Conservation (phyloP, 2,329 filamentous ascomycete genomes). For the Arthrobotrys musiformis region DNA sequence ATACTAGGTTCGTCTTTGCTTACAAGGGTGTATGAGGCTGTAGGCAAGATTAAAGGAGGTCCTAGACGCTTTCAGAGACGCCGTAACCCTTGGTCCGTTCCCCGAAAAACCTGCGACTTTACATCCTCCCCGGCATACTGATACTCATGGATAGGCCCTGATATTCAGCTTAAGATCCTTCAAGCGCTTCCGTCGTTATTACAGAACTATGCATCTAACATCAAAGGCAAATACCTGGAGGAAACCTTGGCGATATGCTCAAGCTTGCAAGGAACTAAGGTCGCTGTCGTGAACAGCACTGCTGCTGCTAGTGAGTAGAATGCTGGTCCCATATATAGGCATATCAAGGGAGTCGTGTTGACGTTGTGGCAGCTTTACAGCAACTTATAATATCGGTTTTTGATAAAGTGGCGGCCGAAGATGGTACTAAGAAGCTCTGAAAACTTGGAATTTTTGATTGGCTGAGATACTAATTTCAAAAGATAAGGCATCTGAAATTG, state of each 20-base stretch:
- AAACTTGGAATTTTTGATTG: background rate
- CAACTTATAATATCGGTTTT: constrained; percentile 93
- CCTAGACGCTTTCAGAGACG: constrained; percentile 86
- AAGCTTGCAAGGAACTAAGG: constrained; percentile 88
- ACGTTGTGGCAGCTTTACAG: constrained; percentile 71
- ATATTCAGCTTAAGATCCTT: constrained; percentile 94
- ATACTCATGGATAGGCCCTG: constrained; percentile 68
- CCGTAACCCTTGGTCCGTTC: constrained; percentile 66
- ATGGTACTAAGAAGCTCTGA: constrained; percentile 68
- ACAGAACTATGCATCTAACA: constrained; percentile 85
- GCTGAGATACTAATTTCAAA: constrained; percentile 60
- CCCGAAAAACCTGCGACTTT: background rate
- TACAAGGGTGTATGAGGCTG: background rate
- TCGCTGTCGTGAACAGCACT: constrained; percentile 91
- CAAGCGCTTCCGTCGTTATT: constrained; percentile 89
- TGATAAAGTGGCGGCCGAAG: constrained; percentile 86
- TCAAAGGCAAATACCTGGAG: constrained; percentile 83
- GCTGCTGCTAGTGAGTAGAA: constrained; percentile 76
- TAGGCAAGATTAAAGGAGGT: constrained; percentile 83
- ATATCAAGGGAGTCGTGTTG: background rate
- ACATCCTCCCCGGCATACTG: constrained; percentile 42
- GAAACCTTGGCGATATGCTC: constrained; percentile 90
- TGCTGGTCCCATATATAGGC: background rate
- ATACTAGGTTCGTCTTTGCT: background rate
- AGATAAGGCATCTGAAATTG: constrained; percentile 64